These are phyloP conservation scores for Lachnellula occidentalis DNA, from an alignment of 2,329 filamentous ascomycete genomes.

Conservation along the genomic window DNA sequence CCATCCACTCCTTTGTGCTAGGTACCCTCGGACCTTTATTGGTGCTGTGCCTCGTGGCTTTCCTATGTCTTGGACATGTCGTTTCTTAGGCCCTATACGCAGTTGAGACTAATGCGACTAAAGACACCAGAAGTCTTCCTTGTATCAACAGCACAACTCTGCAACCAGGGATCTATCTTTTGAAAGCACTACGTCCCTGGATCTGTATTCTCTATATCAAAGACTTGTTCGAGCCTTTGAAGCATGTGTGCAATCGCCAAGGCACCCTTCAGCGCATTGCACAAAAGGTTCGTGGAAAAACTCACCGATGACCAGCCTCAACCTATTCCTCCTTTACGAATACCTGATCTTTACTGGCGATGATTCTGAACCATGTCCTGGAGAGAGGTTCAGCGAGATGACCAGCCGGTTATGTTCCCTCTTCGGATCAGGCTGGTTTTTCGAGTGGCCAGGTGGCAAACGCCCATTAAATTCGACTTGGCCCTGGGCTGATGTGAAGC, in stretches of 20 bases:
- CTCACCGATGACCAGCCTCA: neutral
- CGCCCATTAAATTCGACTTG: slow-evolving; percentile 24
- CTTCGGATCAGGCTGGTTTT: slow-evolving; percentile 23
- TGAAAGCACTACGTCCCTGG: neutral
- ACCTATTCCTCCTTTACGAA: neutral
- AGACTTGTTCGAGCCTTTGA: neutral
- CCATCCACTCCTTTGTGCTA: neutral
- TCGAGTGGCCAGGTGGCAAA: slow-evolving; percentile 22
- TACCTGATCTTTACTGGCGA: neutral
- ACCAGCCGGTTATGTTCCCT: slow-evolving; percentile 8
- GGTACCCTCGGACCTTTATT: neutral
- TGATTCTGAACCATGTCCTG: neutral
- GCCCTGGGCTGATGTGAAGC: slow-evolving; percentile 23
- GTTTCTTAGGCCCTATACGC: neutral
- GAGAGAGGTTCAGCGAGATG: slow-evolving; percentile 2
- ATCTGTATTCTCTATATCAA: neutral
- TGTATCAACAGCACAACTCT: neutral
- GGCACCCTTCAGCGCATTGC: neutral
- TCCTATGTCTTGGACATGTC: neutral
- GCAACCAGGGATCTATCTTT: neutral
- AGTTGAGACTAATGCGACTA: neutral
- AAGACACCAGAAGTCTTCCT: neutral
- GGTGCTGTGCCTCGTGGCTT: slow-evolving; percentile 4
- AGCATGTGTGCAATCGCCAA: neutral
- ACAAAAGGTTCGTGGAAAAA: neutral